These are phyloP conservation scores for Spirogloea muscicola DNA, from an alignment of 139 green algal genomes.

Conservation along the genomic window DNA sequence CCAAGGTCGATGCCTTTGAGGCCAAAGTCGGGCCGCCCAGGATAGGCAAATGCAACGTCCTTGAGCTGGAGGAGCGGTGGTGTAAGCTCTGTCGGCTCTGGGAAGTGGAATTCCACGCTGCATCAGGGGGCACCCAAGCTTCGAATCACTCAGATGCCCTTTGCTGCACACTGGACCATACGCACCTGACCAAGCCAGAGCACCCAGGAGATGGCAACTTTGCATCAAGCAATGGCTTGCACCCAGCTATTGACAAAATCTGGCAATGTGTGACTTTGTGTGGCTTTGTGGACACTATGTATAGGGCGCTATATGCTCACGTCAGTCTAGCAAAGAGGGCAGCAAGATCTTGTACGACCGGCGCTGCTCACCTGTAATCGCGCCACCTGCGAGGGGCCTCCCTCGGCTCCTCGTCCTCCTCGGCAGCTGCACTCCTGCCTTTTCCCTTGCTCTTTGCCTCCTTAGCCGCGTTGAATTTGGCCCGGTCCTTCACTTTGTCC, in stretches of 20 bases:
- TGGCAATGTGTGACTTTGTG: too few species aligned
- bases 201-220: too few species aligned
- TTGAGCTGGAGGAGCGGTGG: constrained; percentile 74
- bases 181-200: too few species aligned
- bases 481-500: constrained; percentile 50
- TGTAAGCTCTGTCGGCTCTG: constrained; percentile 84
- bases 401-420: constrained; percentile 51
- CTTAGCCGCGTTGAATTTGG: constrained; percentile 44
- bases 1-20: constrained; percentile 92
- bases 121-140: too few species aligned
- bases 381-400: constrained; percentile 63
- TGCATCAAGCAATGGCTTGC: too few species aligned
- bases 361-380: too few species aligned
- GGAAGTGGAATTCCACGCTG: constrained; percentile 92
- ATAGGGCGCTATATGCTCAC: too few species aligned
- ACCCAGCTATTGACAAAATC: too few species aligned
- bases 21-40: constrained; percentile 58
- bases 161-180: too few species aligned
- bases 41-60: constrained; percentile 95
- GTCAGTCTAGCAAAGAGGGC: too few species aligned
- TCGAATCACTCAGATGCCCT: background rate
- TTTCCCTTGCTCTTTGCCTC: constrained; percentile 57
- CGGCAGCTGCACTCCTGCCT: constrained; percentile 32
- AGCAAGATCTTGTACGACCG: too few species aligned
- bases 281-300: too few species aligned